phyloP scores from a whole-genome alignment of 805 yeast species.

The Ogataea thermomethanolica region DNA sequence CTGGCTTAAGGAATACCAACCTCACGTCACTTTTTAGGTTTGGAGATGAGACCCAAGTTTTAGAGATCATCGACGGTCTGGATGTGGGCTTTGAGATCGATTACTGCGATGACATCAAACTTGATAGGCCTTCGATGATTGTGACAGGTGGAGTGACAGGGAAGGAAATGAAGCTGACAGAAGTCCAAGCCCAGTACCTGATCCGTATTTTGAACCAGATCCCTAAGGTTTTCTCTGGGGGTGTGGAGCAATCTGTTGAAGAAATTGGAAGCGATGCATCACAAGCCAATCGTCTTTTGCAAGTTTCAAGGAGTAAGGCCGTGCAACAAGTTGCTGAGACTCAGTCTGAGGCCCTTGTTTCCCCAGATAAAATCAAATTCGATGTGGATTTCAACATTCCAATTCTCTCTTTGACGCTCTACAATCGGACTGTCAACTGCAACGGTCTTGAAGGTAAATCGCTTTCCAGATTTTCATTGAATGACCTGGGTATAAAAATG shows the following conservation, averaged over 20 bases:
- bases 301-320: conserved; percentile 8
- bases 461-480: conserved; percentile 57
- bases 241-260: conserved; percentile 40
- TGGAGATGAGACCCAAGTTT: conserved; percentile 42
- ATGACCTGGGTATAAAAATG: conserved; percentile 51
- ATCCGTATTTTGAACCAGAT: conserved; percentile 53
- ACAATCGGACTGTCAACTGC: conserved; percentile 44
- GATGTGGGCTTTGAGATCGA: conserved; percentile 61
- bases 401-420: conserved; percentile 56
- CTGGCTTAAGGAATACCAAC: conserved; percentile 71
- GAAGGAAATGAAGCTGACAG: conserved; percentile 63
- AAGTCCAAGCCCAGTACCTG: conserved; percentile 62
- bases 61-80: conserved; percentile 64
- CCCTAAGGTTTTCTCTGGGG: conserved; percentile 48
- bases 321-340: not conserved
- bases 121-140: conserved; percentile 44
- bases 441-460: conserved; percentile 37
- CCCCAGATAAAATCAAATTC: conserved; percentile 34
- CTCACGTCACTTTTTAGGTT: conserved; percentile 61
- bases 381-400: conserved; percentile 60
- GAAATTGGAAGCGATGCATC: conserved; percentile 64
- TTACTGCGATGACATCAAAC: conserved; percentile 41
- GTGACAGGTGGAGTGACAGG: conserved; percentile 61
- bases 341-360: conserved; percentile 3
- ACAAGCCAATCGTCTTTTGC: conserved; percentile 53